phyloP scores from a whole-genome alignment of 495 filamentous ascomycete species.

The Gamarada debralockiae region DNA sequence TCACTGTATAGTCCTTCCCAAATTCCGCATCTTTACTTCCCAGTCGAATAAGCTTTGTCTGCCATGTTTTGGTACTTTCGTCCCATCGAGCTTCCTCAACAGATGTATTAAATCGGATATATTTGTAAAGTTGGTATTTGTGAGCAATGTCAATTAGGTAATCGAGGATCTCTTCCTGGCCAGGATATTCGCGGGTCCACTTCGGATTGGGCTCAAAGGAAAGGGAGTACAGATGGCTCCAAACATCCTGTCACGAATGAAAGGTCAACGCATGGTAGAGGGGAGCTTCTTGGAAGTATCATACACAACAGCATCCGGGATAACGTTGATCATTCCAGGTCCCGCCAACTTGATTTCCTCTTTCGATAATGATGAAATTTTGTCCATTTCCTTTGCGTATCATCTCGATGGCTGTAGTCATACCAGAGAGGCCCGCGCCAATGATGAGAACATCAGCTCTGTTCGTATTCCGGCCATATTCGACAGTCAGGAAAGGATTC shows the following conservation, averaged over 20 bases:
- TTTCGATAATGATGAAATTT: slow-evolving; percentile 54
- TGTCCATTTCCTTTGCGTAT: slow-evolving; percentile 47
- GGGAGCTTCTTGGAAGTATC: slow-evolving; percentile 19
- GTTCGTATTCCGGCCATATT: slow-evolving; percentile 23
- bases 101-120: slow-evolving; percentile 56
- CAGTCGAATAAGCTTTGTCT: slow-evolving; percentile 27
- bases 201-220: slow-evolving; percentile 55
- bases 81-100: slow-evolving; percentile 57
- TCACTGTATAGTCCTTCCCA: slow-evolving; percentile 48
- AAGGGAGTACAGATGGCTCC: slow-evolving; percentile 52
- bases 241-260: neutral
- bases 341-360: slow-evolving; percentile 48
- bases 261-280: neutral
- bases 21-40: slow-evolving; percentile 31
- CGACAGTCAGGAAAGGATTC: neutral
- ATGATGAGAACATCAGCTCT: slow-evolving; percentile 51
- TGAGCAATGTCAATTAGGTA: slow-evolving; percentile 58
- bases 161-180: slow-evolving; percentile 50
- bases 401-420: slow-evolving; percentile 49
- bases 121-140: slow-evolving; percentile 53
- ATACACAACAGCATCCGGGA: slow-evolving; percentile 50
- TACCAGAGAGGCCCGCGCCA: slow-evolving; percentile 48
- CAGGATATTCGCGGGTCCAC: slow-evolving; percentile 54
- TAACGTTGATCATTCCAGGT: slow-evolving; percentile 56
- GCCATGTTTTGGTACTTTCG: slow-evolving; percentile 41